Conservation (phyloP, 805 yeast genomes). For the Starmerella vaccinii region DNA sequence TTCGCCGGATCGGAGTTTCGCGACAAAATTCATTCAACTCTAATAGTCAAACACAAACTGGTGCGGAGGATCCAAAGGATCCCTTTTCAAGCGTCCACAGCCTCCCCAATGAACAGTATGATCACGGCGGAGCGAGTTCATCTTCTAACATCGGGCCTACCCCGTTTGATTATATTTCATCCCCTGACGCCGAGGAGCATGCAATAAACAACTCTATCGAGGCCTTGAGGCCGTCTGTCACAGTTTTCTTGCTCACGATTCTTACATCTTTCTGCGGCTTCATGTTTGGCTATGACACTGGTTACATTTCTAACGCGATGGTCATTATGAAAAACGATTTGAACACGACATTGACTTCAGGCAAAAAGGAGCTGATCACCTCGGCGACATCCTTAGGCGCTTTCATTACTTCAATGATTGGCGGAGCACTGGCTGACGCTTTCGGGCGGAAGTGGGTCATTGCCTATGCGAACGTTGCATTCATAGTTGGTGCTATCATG, state of each 20-base stretch:
- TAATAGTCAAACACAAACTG: background rate
- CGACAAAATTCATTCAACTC: conserved; percentile 8
- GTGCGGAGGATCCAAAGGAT: background rate
- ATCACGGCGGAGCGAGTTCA: conserved; percentile 1
- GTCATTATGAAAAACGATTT: conserved; percentile 72
- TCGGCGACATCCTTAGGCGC: conserved; percentile 95
- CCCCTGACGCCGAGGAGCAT: conserved; percentile 7
- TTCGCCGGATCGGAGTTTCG: conserved; percentile 8
- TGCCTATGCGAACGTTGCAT: conserved; percentile 70
- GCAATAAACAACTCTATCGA: conserved; percentile 27
- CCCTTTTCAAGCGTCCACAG: conserved; percentile 2
- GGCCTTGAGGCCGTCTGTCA: conserved; percentile 33
- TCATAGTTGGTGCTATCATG: conserved; percentile 71
- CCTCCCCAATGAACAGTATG: background rate
- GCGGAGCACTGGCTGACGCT: conserved; percentile 74
- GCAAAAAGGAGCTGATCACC: conserved; percentile 82
- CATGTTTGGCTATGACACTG: conserved; percentile 96
- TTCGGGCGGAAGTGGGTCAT: conserved; percentile 79
- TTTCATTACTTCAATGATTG: conserved; percentile 60
- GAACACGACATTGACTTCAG: conserved; percentile 47
- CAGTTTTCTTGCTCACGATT: conserved; percentile 59
- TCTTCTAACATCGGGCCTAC: conserved; percentile 4
- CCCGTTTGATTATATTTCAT: background rate
- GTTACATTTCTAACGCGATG: conserved; percentile 88
- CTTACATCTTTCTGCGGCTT: conserved; percentile 82